phyloP scores from a whole-genome alignment of 225 moss, liverwort and hornwort species.

The Polytrichum formosum region DNA sequence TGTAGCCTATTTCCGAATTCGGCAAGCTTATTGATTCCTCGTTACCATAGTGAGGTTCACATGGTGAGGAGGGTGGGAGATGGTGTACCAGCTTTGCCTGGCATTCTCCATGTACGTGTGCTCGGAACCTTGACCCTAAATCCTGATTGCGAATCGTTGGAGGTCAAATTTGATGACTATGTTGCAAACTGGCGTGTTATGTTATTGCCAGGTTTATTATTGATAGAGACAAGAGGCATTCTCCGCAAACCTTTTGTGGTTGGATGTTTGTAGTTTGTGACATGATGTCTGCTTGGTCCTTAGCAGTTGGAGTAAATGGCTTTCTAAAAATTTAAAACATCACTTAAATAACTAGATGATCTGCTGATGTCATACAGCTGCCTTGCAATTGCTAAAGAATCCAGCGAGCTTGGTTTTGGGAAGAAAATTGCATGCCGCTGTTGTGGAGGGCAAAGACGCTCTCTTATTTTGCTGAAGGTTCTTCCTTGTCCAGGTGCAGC shows the following conservation, averaged over 20 bases:
- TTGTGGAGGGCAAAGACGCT: not conserved
- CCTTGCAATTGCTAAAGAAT: not conserved
- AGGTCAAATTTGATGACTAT: not conserved
- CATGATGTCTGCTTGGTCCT: not conserved
- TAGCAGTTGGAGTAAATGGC: not conserved
- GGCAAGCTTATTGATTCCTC: slow-evolving; percentile 22
- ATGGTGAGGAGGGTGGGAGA: slow-evolving; percentile 15
- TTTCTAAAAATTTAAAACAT: not conserved
- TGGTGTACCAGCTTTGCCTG: slow-evolving; percentile 7
- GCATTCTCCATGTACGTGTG: slow-evolving; percentile 18
- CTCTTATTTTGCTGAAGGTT: slow-evolving; percentile 4
- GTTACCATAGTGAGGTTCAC: slow-evolving; percentile 15
- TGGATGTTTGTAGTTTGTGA: not conserved
- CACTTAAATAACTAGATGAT: not conserved
- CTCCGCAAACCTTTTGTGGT: not conserved
- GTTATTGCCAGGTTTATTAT: not conserved
- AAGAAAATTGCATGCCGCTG: too few species aligned
- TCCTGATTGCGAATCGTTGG: not conserved
- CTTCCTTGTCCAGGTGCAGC: slow-evolving; percentile 62
- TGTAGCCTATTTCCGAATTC: slow-evolving; percentile 24
- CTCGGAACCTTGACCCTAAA: slow-evolving; percentile 1
- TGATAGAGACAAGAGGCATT: not conserved
- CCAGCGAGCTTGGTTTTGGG: too few species aligned
- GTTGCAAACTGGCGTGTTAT: not conserved
- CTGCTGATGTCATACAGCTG: not conserved